These are phyloP conservation scores for Volutella citrinella DNA, from an alignment of 2,329 filamentous ascomycete species.

Conservation along the genomic window DNA sequence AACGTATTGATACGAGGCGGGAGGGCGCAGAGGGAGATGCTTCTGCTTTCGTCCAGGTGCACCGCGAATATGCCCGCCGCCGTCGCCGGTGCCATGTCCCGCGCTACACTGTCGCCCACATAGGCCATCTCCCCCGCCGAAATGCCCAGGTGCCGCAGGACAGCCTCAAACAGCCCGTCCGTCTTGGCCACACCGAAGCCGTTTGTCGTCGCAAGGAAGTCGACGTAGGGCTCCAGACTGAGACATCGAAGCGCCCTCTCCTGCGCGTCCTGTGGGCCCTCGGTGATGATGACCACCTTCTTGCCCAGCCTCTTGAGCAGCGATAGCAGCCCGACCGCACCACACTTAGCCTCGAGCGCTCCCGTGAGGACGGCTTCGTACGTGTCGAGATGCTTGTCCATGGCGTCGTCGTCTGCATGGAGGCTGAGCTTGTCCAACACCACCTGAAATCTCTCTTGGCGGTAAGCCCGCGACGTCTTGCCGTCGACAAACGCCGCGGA, in stretches of 20 bases:
- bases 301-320: conserved; percentile 32
- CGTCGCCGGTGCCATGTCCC: conserved; percentile 28
- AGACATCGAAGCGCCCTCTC: conserved; percentile 34
- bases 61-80: conserved; percentile 26
- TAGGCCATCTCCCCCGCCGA: conserved; percentile 24
- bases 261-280: conserved; percentile 46
- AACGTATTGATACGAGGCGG: no score
- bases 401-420: conserved; percentile 8
- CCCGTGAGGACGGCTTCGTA: conserved; percentile 30
- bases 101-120: conserved; percentile 26
- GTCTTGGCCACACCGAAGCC: conserved; percentile 26
- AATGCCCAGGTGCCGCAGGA: conserved; percentile 25
- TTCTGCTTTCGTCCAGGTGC: conserved; percentile 21
- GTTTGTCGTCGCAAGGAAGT: conserved; percentile 32
- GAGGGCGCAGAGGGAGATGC: conserved; percentile 1
- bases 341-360: conserved; percentile 33
- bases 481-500: conserved; percentile 42
- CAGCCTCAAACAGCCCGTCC: conserved; percentile 24
- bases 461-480: conserved; percentile 41
- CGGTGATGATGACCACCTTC: conserved; percentile 42
- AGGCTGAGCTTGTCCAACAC: conserved; percentile 28
- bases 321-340: conserved; percentile 32
- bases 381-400: conserved; percentile 19
- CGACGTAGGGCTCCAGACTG: conserved; percentile 22
- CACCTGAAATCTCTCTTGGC: conserved; percentile 35